Percentiles rank a stretch among this genome's conserved stretches.
phyloP scores from a whole-genome alignment of 192 early-diverging fungal genomes.

The Coemansia sp. region DNA sequence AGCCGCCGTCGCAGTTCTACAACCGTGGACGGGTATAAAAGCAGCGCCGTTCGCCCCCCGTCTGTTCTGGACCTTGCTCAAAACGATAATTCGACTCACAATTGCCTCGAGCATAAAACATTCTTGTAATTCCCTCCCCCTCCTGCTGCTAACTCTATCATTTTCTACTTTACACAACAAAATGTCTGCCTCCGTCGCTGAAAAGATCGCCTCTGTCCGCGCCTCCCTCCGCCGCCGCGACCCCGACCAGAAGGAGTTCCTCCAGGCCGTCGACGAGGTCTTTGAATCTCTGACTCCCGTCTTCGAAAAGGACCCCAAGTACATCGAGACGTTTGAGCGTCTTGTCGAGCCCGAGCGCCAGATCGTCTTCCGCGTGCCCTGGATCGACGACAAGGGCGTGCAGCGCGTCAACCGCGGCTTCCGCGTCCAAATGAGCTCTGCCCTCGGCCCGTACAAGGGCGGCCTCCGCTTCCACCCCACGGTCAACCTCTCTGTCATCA shows the following conservation, averaged over 20 bases:
- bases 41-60: not conserved
- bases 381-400: conserved; percentile 56
- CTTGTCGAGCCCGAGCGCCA: conserved; percentile 58
- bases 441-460: conserved; percentile 61
- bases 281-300: conserved; percentile 53
- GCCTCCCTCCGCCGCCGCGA: conserved; percentile 42
- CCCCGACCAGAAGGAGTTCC: conserved; percentile 53
- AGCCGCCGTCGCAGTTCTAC: not conserved
- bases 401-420: conserved; percentile 57
- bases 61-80: not conserved
- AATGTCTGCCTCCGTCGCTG: conserved; percentile 35
- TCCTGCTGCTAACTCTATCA: not conserved
- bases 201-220: conserved; percentile 41
- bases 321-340: conserved; percentile 52
- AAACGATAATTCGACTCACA: not conserved
- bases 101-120: not conserved
- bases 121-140: not conserved
- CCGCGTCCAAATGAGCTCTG: conserved; percentile 61
- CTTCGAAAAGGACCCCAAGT: conserved; percentile 50
- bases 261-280: conserved; percentile 56
- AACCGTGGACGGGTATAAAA: not conserved
- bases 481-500: conserved; percentile 58
- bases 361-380: conserved; percentile 56
- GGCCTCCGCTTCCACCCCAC: conserved; percentile 59
- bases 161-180: not conserved